Conservation (phyloP, 352 stramenopile genomes). For the Pythium scleroteichum region DNA sequence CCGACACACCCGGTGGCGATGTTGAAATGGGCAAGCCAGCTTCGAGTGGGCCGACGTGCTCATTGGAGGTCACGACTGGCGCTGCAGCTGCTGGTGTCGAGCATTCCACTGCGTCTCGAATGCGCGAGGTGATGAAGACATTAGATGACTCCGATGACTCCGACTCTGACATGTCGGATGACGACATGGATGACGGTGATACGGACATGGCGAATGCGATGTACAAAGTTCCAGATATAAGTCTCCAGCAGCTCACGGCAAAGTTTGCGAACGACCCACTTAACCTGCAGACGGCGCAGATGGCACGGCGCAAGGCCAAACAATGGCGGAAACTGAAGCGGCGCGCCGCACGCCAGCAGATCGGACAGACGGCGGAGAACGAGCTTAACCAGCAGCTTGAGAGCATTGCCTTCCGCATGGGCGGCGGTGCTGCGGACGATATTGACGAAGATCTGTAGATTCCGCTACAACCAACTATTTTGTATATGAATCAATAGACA, state of each 20-base stretch:
- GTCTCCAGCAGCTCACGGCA: conserved; percentile 40
- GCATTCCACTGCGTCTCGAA: conserved; percentile 21
- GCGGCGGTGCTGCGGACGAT: conserved; percentile 14
- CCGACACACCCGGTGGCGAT: not conserved
- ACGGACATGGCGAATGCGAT: conserved; percentile 18
- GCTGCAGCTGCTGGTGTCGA: conserved; percentile 13
- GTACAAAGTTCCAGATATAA: conserved; percentile 29
- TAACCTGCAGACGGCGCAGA: conserved; percentile 56
- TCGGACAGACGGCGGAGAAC: conserved; percentile 50
- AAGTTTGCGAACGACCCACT: conserved; percentile 62
- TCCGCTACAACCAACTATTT: not conserved
- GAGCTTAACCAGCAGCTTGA: conserved; percentile 65
- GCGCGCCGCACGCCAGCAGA: conserved; percentile 55
- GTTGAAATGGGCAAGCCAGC: conserved; percentile 14
- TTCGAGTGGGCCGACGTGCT: conserved; percentile 44
- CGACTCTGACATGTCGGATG: conserved; percentile 46
- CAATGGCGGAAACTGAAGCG: conserved; percentile 79
- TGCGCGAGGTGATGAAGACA: conserved; percentile 41
- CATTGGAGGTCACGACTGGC: conserved; percentile 32
- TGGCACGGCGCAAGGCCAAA: conserved; percentile 66
- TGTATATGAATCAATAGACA: not conserved
- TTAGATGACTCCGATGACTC: conserved; percentile 55
- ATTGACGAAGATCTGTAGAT: conserved; percentile 28
- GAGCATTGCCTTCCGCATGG: conserved; percentile 46
- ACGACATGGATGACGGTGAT: conserved; percentile 32